Evolutionary conservation across 2,329 filamentous ascomycete genomes (phyloP), one percentile per base, ranked within the genome.

Genomic region (Lachnellula cervina): DNA sequence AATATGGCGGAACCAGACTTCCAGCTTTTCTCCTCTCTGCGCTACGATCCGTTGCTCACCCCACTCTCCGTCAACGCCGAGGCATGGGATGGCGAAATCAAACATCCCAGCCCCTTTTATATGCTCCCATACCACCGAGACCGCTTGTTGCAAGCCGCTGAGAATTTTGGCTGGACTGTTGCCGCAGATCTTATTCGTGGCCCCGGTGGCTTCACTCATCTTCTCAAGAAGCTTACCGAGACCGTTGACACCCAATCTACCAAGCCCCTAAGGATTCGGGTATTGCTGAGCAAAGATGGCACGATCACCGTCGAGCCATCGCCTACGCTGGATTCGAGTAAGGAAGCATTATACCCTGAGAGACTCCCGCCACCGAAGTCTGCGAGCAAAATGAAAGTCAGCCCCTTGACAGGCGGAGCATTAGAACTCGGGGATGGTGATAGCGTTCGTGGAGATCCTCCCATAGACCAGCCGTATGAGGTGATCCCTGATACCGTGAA

Each of bases 41-140:
- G 89, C 52, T 90, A 86, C 68, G 89, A 93, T 62, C 77, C 80
- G 16, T 67, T 69, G 1, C 78, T 93, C 63, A 38, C 59, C 60
- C 21, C 67, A 64, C 53, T 66, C 61, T 14, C 64, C 61, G 45
- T 57, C 64, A 65, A 65, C 48, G 60, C 58, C 19, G 38, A 58
- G 40, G 14, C 53, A 6, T 63, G 57, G 62, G 55, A 77, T 73
- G 84, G 84, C 65, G 43, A 76, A 74, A 63, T 61, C 66, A 25
- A 72, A 75, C 25, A 53, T 19, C 21, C 74, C 6, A 88, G 83
- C 8, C 81, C 86, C 0, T 85, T 90, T 63, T 95, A 95, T 71
- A 90, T 95, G 79, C 80, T 94, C 16, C 77, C 84, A 56, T 86
- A 86, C 63, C 91, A 96, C 70, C 82, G 84, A 46, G 87, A 92